Conservation (phyloP, 2,329 filamentous ascomycete genomes). For the Juglanconis sp. region DNA sequence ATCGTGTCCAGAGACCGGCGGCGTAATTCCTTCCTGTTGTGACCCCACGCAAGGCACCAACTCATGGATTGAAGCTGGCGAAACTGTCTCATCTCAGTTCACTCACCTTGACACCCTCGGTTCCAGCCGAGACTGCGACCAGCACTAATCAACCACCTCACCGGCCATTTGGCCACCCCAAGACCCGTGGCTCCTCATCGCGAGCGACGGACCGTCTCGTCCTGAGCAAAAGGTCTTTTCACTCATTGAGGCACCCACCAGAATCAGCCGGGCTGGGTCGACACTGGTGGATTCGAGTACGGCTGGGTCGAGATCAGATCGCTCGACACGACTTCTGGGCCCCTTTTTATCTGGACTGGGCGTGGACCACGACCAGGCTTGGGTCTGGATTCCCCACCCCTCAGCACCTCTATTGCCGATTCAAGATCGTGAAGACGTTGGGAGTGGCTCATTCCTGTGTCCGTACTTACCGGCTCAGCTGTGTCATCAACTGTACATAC, state of each 20-base stretch:
- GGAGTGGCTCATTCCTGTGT: background rate
- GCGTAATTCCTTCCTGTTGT: constrained; percentile 5
- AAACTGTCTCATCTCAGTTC: constrained; percentile 8
- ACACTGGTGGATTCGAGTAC: background rate
- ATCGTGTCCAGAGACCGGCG: constrained; percentile 6
- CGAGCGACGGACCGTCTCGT: background rate
- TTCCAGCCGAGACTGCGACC: constrained; percentile 3
- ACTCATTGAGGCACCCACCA: background rate
- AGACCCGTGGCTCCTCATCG: background rate
- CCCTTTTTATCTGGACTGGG: background rate
- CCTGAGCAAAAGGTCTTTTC: background rate
- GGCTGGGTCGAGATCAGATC: background rate
- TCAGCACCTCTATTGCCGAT: constrained; percentile 5
- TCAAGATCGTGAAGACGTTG: constrained; percentile 1
- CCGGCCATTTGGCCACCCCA: background rate
- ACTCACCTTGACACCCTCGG: constrained; percentile 4
- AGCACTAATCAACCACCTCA: background rate
- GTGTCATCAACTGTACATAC: constrained; percentile 16
- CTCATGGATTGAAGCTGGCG: constrained; percentile 1
- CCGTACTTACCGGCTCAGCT: background rate
- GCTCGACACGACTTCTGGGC: background rate
- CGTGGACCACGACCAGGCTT: constrained; percentile 1
- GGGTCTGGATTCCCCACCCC: constrained; percentile 10
- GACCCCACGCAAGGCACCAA: background rate
- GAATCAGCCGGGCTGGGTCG: background rate